phyloP scores from a whole-genome alignment of 2,329 filamentous ascomycete genomes.

The Aspergillus oerlinghausenensis region DNA sequence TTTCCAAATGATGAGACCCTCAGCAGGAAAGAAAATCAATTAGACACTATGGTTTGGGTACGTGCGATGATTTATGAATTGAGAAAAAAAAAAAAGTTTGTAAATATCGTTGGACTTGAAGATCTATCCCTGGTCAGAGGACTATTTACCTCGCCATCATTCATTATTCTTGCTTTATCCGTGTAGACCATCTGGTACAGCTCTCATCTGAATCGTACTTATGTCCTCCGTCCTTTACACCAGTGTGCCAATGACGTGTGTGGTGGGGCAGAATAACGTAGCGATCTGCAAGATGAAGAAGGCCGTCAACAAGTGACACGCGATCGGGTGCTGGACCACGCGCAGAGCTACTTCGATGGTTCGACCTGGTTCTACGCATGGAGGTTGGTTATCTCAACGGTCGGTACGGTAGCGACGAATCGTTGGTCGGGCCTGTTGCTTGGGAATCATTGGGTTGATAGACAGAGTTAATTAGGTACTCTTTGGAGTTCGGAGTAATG shows the following conservation, averaged over 20 bases:
- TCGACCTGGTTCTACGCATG: background rate
- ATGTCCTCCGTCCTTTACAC: too few species aligned
- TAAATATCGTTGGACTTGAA: background rate
- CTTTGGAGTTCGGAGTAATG: background rate
- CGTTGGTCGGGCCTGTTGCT: background rate
- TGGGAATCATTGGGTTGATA: background rate
- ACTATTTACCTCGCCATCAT: background rate
- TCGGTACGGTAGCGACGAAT: background rate
- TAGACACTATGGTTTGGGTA: conserved; percentile 1
- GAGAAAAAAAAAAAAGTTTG: background rate
- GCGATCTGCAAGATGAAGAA: background rate
- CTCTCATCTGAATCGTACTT: too few species aligned
- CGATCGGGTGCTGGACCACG: too few species aligned
- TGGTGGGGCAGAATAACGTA: background rate
- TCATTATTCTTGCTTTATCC: background rate
- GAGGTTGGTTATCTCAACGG: background rate
- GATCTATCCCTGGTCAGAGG: background rate
- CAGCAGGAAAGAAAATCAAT: background rate
- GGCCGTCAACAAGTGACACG: background rate
- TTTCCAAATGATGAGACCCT: conserved; percentile 1
- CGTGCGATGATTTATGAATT: background rate
- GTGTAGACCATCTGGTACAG: background rate
- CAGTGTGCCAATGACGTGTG: background rate
- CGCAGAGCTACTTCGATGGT: background rate
- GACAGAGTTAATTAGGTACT: background rate